Base-by-base conservation (phyloP, 1,284 basidiomycete genomes). In the Cystobasidiaceae sp. region DNA sequence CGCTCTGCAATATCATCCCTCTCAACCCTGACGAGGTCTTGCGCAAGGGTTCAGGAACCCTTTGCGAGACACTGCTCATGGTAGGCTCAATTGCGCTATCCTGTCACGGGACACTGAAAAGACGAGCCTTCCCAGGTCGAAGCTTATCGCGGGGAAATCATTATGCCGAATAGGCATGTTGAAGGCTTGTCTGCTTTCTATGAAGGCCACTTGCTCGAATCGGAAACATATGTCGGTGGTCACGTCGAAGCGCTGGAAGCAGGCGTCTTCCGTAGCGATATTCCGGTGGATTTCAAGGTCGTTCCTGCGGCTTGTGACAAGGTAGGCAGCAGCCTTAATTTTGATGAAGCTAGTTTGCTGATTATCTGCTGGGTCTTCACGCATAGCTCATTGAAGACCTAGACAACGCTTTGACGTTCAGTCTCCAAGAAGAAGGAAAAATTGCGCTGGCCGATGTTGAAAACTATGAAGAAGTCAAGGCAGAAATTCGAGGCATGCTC, bases 161-260 rank as follows among this genome's bases (percentile, higher is more conserved):
- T 98, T 75, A 97, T 97, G 93, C 96, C 96, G 1, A 98, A 98
- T 75, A 83, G 91, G 65, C 93, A 99, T 76, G 92, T 94, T 76
- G 96, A 98, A 67, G 83, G 87, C 1, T 86, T 94, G 70, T 87
- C 92, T 6, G 89, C 87, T 68, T 96, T 94, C 81, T 94, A 90
- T 71, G 89, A 98, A 64, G 96, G 96, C 0, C 96, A 99, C 78
- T 78, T 99, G 19, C 82, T 99, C 17, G 88, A 94, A 0, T 94
- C 92, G 0, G 96, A 99, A 77, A 98, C 96, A 0, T 99, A 98
- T 74, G 96, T 99, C 52, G 96, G 96, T 59, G 96, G 96, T 27
- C 96, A 98, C 77, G 96, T 99, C 70, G 96, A 99, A 78, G 96
- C 96, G 2, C 80, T 99, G 32, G 96, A 98, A 78, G 96, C 96